phyloP scores from a whole-genome alignment of 2,329 filamentous ascomycete species.

The Hysterium pulicare region DNA sequence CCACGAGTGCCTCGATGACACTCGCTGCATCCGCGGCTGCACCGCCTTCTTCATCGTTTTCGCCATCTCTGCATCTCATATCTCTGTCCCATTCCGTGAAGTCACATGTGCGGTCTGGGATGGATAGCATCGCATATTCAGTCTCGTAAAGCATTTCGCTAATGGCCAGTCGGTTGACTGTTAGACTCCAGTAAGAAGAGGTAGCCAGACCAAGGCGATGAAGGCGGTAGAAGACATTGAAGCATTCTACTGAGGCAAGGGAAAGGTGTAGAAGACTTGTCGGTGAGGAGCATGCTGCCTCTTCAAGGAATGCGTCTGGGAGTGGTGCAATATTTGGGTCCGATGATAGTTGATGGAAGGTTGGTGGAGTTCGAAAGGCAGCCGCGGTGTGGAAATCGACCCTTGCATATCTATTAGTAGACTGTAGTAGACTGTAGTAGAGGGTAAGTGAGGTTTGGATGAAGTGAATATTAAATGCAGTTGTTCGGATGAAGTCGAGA shows the following conservation, averaged over 20 bases:
- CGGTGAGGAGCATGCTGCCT: slow-evolving; percentile 19
- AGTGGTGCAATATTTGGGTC: slow-evolving; percentile 15
- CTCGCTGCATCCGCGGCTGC: slow-evolving; percentile 15
- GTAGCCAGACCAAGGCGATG: slow-evolving; percentile 20
- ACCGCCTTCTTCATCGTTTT: slow-evolving; percentile 2
- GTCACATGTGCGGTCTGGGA: slow-evolving; percentile 17
- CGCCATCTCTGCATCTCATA: background rate
- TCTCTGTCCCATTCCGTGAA: slow-evolving; percentile 16
- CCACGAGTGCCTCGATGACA: slow-evolving; percentile 17
- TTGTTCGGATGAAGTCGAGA: background rate
- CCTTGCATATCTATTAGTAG: too few species aligned
- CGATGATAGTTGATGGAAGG: slow-evolving; percentile 16
- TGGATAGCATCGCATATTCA: slow-evolving; percentile 17
- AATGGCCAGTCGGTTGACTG: slow-evolving; percentile 13
- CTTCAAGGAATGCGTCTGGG: slow-evolving; percentile 17
- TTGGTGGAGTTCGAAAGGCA: slow-evolving; percentile 17
- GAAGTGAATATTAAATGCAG: background rate
- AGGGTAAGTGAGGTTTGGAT: background rate
- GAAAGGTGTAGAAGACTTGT: slow-evolving; percentile 22
- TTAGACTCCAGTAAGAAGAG: slow-evolving; percentile 13
- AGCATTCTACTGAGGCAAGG: slow-evolving; percentile 17
- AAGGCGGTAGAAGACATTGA: slow-evolving; percentile 25
- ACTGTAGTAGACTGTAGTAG: background rate
- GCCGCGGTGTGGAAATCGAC: slow-evolving; percentile 24
- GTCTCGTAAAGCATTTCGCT: slow-evolving; percentile 22